Evolutionary conservation across 805 yeast genomes (phyloP).

Genomic region (Starmerella bombi): DNA sequence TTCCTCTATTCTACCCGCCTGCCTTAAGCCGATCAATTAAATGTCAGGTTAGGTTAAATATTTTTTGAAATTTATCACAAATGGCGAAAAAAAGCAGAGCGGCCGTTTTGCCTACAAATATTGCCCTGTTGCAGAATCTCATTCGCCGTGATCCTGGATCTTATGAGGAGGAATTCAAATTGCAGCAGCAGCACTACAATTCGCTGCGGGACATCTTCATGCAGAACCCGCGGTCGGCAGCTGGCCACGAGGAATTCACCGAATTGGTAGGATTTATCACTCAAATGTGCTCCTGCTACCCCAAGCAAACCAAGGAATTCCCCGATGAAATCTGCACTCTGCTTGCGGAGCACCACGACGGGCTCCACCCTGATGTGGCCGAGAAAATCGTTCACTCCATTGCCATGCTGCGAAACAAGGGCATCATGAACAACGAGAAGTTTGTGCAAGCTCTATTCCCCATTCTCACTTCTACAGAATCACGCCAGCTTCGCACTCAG

Average conservation of each 20-base stretch:
- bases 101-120: slow-evolving; percentile 82
- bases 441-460: slow-evolving; percentile 84
- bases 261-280: slow-evolving; percentile 83
- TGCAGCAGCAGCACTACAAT: slow-evolving; percentile 86
- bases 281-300: slow-evolving; percentile 83
- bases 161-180: slow-evolving; percentile 82
- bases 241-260: slow-evolving; percentile 52
- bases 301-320: slow-evolving; percentile 71
- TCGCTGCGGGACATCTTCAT: slow-evolving; percentile 78
- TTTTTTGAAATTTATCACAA: neutral
- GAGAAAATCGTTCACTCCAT: slow-evolving; percentile 85
- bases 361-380: slow-evolving; percentile 68
- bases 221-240: slow-evolving; percentile 50
- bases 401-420: slow-evolving; percentile 81
- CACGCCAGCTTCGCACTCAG: slow-evolving; percentile 70
- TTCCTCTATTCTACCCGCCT: neutral
- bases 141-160: slow-evolving; percentile 91
- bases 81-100: slow-evolving; percentile 89
- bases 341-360: slow-evolving; percentile 62
- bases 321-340: slow-evolving; percentile 68
- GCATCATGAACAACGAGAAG: slow-evolving; percentile 61
- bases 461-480: slow-evolving; percentile 50
- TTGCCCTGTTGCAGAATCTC: slow-evolving; percentile 79
- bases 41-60: neutral
- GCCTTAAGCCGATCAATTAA: neutral